Conservation (phyloP, 148 eudicot genomes). For the Cornus suecica region DNA sequence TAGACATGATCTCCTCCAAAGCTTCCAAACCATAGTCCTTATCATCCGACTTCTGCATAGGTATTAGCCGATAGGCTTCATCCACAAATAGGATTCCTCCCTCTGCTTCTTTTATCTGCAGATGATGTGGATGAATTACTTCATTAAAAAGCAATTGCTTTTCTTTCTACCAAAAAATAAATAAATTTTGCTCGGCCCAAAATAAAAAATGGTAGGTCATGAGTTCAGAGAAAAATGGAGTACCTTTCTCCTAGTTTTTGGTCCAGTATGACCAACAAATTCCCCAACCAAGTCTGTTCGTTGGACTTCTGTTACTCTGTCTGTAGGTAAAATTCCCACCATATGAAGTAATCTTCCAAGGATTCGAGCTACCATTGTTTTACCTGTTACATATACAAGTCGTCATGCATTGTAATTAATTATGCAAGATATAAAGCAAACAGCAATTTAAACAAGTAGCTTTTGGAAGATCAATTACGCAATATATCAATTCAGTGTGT, state of each 20-base stretch:
- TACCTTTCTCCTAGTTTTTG: slow-evolving; percentile 95
- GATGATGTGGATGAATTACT: background rate
- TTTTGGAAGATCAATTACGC: background rate
- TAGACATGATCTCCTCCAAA: slow-evolving; percentile 96
- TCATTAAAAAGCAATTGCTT: background rate
- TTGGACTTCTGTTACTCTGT: slow-evolving; percentile 95
- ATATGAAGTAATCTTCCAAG: slow-evolving; percentile 93
- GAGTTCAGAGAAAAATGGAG: background rate
- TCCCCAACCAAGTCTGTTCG: slow-evolving; percentile 98
- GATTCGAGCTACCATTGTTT: slow-evolving; percentile 98
- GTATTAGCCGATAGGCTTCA: slow-evolving; percentile 94
- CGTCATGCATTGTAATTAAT: background rate
- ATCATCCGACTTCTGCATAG: slow-evolving; percentile 94
- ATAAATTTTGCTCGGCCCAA: too few species aligned
- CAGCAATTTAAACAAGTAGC: background rate
- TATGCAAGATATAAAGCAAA: background rate
- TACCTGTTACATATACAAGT: slow-evolving; percentile 46
- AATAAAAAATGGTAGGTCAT: background rate
- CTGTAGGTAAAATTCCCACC: slow-evolving; percentile 94
- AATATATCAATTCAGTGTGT: background rate
- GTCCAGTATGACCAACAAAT: slow-evolving; percentile 99
- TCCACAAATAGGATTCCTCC: slow-evolving; percentile 98
- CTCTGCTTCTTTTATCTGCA: slow-evolving; percentile 93
- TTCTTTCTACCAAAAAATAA: background rate
- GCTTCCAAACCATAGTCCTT: slow-evolving; percentile 98